A percentile compares a stretch with the other conserved stretches of the same genome.
phyloP scores from a whole-genome alignment of 495 filamentous ascomycete species.

The Daldinia childiae region DNA sequence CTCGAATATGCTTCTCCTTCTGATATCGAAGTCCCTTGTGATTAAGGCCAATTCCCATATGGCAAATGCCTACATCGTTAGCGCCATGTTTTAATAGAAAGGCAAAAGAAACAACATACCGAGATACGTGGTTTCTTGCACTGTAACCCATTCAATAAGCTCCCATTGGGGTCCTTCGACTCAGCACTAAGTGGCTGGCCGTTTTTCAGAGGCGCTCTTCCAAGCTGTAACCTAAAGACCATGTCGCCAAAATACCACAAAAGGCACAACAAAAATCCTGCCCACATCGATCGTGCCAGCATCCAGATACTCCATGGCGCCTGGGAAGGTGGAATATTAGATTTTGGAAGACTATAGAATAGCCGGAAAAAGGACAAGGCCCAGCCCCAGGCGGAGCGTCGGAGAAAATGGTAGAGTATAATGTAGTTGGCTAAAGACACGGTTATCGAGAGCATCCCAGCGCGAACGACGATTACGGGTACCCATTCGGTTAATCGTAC shows the following conservation, averaged over 20 bases:
- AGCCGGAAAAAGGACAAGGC: slow-evolving; percentile 73
- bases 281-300: slow-evolving; percentile 66
- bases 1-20: slow-evolving; percentile 84
- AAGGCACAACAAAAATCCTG: slow-evolving; percentile 71
- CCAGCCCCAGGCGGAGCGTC: slow-evolving; percentile 74
- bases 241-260: slow-evolving; percentile 79
- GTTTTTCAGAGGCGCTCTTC: slow-evolving; percentile 82
- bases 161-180: slow-evolving; percentile 91
- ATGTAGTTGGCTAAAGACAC: slow-evolving; percentile 59
- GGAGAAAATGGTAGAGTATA: slow-evolving; percentile 69
- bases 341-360: slow-evolving; percentile 77
- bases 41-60: slow-evolving; percentile 92
- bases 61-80: slow-evolving; percentile 71
- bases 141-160: slow-evolving; percentile 82
- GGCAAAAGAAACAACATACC: slow-evolving; percentile 8
- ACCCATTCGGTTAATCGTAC: slow-evolving; percentile 24
- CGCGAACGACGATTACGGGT: slow-evolving; percentile 32
- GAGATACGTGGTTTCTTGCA: slow-evolving; percentile 71
- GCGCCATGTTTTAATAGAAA: slow-evolving; percentile 5
- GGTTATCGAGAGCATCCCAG: slow-evolving; percentile 50
- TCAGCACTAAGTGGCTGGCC: slow-evolving; percentile 83
- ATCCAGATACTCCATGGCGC: slow-evolving; percentile 67
- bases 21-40: slow-evolving; percentile 71
- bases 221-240: slow-evolving; percentile 80
- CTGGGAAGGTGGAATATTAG: slow-evolving; percentile 66